Base-by-base conservation (phyloP, 1,284 basidiomycete species). In the Austroboletus sp. region DNA sequence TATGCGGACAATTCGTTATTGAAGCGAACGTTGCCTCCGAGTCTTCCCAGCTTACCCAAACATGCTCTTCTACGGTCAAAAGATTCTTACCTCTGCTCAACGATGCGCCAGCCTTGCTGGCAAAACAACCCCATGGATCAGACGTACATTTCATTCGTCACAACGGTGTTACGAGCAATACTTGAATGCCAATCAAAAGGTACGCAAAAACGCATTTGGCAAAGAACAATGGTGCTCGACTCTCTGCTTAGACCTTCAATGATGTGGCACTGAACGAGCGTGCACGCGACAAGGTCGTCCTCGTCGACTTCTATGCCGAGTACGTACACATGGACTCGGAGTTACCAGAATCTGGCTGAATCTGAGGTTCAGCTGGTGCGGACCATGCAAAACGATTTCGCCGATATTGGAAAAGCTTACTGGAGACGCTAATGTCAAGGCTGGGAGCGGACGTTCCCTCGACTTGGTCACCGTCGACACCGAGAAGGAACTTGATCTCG, bases 221-320 rank as follows among this genome's bases (percentile, higher is more conserved):
- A 27, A 13, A 17, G 4, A 32, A n/a, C 9, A 4, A 30, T 25
- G 11, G 8, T 26, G 17, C 36, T 5, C 25, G 1, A 41, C n/a
- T 15, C 12, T 17, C 34, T 23, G 21, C 31, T 11, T 35, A 82
- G 82, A 75, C 70, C 6, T 80, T 82, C 55, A 56, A 67, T 35
- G 70, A 72, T 48, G 68, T 73, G 46, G 62, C 65, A 49, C 56
- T 66, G 44, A 57, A 62, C 47, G 43, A 63, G 53, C 30, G 51
- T 41, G 56, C 70, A 21, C 69, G 70, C 48, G 71, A 75, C 48
- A 75, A 76, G 46, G 62, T 84, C 27, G 75, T 83, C 26, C 66
- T 87, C 6, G 82, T 85, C 11, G 85, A 87, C 55, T 88, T 87
- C 54, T 82, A 85, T 57, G 85, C 85, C 39, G 76, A 85, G 85